These are phyloP conservation scores for Phytophthora megakarya DNA, from an alignment of 352 stramenopile genomes.

Conservation along the genomic window DNA sequence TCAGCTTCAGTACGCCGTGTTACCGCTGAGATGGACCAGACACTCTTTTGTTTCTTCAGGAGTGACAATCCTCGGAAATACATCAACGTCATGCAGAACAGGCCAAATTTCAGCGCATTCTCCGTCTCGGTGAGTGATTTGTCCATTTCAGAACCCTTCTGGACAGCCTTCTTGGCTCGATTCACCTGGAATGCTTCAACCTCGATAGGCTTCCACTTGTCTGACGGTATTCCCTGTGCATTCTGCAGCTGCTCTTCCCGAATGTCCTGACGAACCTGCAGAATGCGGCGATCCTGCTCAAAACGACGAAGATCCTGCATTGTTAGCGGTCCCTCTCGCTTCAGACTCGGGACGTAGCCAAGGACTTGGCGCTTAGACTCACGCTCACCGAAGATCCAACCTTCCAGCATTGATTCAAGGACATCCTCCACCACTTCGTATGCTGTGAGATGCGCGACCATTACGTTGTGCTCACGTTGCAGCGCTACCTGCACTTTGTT, in stretches of 20 bases:
- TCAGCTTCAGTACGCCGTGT: conserved; percentile 22
- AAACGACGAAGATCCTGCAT: conserved; percentile 72
- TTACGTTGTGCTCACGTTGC: conserved; percentile 83
- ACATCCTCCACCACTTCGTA: conserved; percentile 94
- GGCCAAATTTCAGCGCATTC: conserved; percentile 93
- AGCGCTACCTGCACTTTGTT: conserved; percentile 82
- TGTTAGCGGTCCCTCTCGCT: conserved; percentile 74
- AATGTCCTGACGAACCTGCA: conserved; percentile 42
- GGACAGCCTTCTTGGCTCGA: conserved; percentile 62
- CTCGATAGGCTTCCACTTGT: conserved; percentile 83
- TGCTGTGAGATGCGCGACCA: conserved; percentile 87
- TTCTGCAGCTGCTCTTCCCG: conserved; percentile 41
- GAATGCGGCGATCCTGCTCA: conserved; percentile 52
- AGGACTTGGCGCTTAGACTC: conserved; percentile 73
- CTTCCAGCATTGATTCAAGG: conserved; percentile 95
- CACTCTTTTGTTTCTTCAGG: conserved; percentile 82
- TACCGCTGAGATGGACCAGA: conserved; percentile 64
- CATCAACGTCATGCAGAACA: conserved; percentile 97
- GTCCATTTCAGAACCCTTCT: conserved; percentile 68
- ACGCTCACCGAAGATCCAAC: conserved; percentile 95
- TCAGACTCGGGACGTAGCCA: conserved; percentile 86
- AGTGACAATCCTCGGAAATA: conserved; percentile 94
- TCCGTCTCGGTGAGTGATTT: conserved; percentile 87
- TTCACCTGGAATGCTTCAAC: conserved; percentile 60
- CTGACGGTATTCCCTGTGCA: conserved; percentile 54